Percentiles rank a stretch among this genome's conserved stretches.
phyloP scores from a whole-genome alignment of 495 filamentous ascomycete species.

The Penicillium atrosanguineum region DNA sequence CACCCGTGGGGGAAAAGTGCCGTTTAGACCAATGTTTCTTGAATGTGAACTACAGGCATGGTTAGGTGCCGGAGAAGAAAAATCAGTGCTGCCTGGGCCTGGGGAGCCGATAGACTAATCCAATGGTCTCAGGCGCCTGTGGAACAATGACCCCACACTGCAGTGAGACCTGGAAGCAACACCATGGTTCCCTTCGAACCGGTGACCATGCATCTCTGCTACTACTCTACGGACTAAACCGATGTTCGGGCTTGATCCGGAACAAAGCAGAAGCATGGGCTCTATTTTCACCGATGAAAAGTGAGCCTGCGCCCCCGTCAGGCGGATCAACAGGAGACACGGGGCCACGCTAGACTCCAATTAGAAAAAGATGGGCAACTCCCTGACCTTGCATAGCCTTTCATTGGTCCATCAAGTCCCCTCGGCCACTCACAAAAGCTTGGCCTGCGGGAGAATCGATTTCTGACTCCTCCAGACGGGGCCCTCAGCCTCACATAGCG shows the following conservation, averaged over 20 bases:
- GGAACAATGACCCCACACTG: background rate
- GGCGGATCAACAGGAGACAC: conserved; percentile 4
- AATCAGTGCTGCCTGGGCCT: background rate
- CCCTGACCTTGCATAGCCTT: background rate
- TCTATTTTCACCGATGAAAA: background rate
- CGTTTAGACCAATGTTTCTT: background rate
- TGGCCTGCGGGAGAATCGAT: conserved; percentile 6
- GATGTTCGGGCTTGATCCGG: background rate
- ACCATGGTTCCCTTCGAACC: background rate
- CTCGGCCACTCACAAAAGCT: conserved; percentile 12
- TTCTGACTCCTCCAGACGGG: background rate
- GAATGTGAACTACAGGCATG: background rate
- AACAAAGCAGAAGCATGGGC: background rate
- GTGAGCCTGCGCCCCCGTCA: background rate
- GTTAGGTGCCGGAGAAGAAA: background rate
- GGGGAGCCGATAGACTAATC: background rate
- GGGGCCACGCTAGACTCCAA: conserved; percentile 6
- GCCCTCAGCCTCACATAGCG: background rate
- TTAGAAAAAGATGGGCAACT: conserved; percentile 1
- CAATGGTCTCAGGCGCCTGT: background rate
- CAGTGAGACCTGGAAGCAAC: background rate
- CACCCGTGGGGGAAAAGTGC: background rate
- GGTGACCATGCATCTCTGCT: background rate
- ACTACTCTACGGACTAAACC: background rate
- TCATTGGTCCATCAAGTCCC: conserved; percentile 6